Evolutionary conservation across 176 grass and related monocot genomes (phyloP), one percentile per base, ranked within the genome.

Genomic region (Triticum urartu): DNA sequence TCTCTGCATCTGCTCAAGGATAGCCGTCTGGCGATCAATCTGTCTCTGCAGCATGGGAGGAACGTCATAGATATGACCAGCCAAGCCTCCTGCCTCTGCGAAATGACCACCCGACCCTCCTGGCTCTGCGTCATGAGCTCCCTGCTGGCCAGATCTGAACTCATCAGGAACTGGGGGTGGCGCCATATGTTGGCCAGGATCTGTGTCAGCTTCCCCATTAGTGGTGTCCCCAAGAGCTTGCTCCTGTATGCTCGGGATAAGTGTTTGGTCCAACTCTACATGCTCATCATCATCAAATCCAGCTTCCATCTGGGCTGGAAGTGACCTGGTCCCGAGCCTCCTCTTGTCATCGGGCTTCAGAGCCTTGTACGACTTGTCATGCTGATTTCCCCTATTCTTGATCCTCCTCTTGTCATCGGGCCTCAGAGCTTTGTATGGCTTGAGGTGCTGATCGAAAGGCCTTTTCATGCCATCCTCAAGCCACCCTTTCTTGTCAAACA

Each of bases 401-500:
- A 30, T 7, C 43, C 72, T 48, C 72, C 72, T 75, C 72, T 32
- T 75, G 72, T 28, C 13, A 7, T 28, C 22, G 13, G 70, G 70
- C 11, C 43, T 2, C 1, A 11, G n/a, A 73, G 40, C n/a, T 13
- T 74, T 74, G 40, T 74, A 74, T 74, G 4, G 40, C 43, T 30
- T 75, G 72, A 75, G 72, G 43, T 17, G 24, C 43, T 18, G 72
- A 32, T 18, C 13, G 7, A 75, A 30, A 1, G 8, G 1, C 15
- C 20, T 30, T 52, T 30, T 75, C 43, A 52, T 75, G 7, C 24
- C 72, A 75, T 52, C 5, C 24, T 75, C 24, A 14, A 75, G 72
- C 72, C 72, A 75, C 4, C 72, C 72, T 52, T 75, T 75, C 7
- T 50, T 75, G 43, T 75, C 14, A 30, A 75, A 75, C 14, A 75